These are phyloP conservation scores for Mrakia blollopis DNA, from an alignment of 768 basidiomycete genomes.

Conservation along the genomic window DNA sequence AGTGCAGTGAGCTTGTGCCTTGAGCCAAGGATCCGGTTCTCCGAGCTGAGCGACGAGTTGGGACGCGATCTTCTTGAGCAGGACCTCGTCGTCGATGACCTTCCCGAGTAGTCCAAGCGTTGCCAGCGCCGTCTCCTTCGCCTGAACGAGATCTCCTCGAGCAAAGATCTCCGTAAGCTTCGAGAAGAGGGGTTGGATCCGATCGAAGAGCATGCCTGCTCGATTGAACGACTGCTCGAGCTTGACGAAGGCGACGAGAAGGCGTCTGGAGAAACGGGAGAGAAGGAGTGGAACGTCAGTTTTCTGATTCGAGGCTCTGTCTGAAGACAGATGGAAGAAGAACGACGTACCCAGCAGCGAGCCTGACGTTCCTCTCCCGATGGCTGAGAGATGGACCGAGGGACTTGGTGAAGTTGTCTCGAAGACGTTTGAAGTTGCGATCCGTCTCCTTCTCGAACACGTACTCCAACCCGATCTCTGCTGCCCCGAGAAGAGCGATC, in stretches of 20 bases:
- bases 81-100: slow-evolving; percentile 53
- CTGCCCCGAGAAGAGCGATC: slow-evolving; percentile 16
- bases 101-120: slow-evolving; percentile 26
- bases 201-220: neutral
- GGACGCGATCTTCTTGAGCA: slow-evolving; percentile 57
- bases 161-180: slow-evolving; percentile 7
- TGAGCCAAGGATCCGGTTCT: slow-evolving; percentile 62
- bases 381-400: slow-evolving; percentile 18
- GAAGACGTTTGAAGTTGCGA: neutral
- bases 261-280: slow-evolving; percentile 21
- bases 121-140: slow-evolving; percentile 31
- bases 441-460: neutral
- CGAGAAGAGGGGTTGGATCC: neutral
- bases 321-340: neutral
- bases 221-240: neutral
- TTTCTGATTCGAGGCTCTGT: neutral
- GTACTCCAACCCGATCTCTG: neutral
- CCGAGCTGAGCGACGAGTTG: slow-evolving; percentile 65
- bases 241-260: slow-evolving; percentile 29
- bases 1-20: slow-evolving; percentile 64
- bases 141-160: neutral
- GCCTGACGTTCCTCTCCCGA: slow-evolving; percentile 27
- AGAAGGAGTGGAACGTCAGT: neutral
- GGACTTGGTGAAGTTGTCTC: neutral
- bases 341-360: slow-evolving; percentile 34